Evolutionary conservation across 129 eudicot species (phyloP).

Genomic region (Tanacetum coccineum): DNA sequence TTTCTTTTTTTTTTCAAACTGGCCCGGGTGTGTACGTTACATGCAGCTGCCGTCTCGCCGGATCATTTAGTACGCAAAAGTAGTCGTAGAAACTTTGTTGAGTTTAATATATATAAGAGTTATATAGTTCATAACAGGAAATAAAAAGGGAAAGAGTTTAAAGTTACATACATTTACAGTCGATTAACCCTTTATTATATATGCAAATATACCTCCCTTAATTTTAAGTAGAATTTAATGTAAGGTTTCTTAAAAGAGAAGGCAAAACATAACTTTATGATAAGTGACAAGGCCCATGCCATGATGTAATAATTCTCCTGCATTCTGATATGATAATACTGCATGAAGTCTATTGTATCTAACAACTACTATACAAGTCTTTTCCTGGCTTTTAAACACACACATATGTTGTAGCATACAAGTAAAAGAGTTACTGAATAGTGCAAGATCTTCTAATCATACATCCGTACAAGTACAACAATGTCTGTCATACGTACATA

Average conservation of each 20-base stretch:
- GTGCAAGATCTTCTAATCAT: background rate
- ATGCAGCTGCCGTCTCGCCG: too few relatives aligned
- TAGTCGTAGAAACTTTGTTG: too few relatives aligned
- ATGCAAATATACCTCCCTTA: too few relatives aligned
- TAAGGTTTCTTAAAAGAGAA: background rate
- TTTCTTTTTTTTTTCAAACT: too few relatives aligned
- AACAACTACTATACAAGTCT: background rate
- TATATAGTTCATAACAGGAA: too few relatives aligned
- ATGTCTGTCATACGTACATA: background rate
- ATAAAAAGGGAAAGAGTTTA: too few relatives aligned
- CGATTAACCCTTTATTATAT: too few relatives aligned
- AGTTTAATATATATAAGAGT: too few relatives aligned
- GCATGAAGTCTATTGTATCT: background rate
- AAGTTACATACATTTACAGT: too few relatives aligned
- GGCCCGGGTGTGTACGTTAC: too few relatives aligned
- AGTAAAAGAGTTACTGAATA: background rate
- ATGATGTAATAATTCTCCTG: constrained; percentile 1
- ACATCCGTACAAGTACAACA: background rate
- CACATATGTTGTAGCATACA: background rate
- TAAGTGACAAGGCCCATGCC: background rate
- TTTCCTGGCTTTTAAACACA: background rate
- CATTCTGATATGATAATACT: too few relatives aligned
- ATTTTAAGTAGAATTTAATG: background rate
- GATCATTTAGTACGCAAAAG: too few relatives aligned
- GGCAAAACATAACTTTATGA: background rate